Base-by-base conservation (phyloP, 257 asterid genomes). In the Dorcoceras hygrometricum region DNA sequence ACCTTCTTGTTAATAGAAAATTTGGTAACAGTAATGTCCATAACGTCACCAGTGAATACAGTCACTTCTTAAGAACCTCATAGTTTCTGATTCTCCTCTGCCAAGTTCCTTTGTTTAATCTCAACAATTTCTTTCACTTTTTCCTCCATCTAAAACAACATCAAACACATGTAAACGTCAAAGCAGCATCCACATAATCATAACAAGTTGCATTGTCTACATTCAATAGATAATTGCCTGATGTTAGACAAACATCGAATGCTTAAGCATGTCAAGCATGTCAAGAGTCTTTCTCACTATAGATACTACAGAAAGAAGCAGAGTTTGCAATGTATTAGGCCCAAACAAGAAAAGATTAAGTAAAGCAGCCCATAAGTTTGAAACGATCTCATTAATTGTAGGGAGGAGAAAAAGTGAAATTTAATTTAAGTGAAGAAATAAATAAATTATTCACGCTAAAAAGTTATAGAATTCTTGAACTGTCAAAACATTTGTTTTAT, bases 101-200 rank as follows among this genome's bases (percentile, higher is more conserved):
- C 99, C 88, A 94, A 76, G 83, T 84, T 90, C 32, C 97, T 97
- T 72, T 94, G 99, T 86, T 94, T 94, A 57, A 94, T 94, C 82
- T 94, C 99, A 76, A 94, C 96, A 72, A 85, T 77, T 88, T 94
- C 97, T 81, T 90, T 94, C 73, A 94, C 97, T 71, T 94, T 94
- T 72, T 90, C 99, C 78, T 90, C 99, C 99, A 94, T 90, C 99
- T 94, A 71, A 36, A 76, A 62, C 65, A 71, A 71, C 66, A 66
- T 54, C 68, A 74, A 66, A 39, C 19, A 68, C 51, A 59, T 5
- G 53, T 23, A 51, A 60, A 68, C 46, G 74, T 54, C 32, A 67
- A 65, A 68, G 39, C 54, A 58, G 69, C 60, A 64, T 72, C 23
- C 24, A 56, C 24, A 56, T 54, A 72, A 62, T 28, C 65, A 65